Base-by-base conservation (phyloP, 1,284 basidiomycete species). In the Cerioporus squamosus region DNA sequence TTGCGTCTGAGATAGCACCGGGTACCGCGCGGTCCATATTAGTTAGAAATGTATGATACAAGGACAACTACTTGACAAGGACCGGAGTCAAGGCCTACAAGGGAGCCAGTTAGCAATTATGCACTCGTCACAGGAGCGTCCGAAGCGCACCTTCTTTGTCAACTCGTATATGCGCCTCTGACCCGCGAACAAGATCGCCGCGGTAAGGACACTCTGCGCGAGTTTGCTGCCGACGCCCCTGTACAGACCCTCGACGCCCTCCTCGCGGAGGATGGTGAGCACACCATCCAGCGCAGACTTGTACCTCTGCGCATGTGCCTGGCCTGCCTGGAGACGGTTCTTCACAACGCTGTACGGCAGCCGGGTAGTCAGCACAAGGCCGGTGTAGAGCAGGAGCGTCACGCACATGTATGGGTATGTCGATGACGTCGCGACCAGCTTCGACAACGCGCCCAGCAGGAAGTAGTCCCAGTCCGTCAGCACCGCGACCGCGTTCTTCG, bases 381-480 rank as follows among this genome's bases (percentile, higher is more conserved):
- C 22, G 14, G 24, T n/a, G 24, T 10, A 12, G n/a, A 17, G 15
- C 5, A 10, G 18, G 55, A n/a, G 60, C 53, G 20, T 10, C 14
- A 55, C 84, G 61, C 61, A 91, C 89, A 91, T 91, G 73, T 91
- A 92, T 0, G 91, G 91, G 69, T 93, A 93, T 10, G 91, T 93
- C 3, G 79, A 72, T 22, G 82, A 80, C 0, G 91, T 93, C 17
- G 91, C 90, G 47, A 90, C 90, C 8, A 96, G 81, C 70, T 96
- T 97, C 44, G 92, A 95, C 53, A 97, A 71, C 2, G 95, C 88
- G 9, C 95, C 94, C 26, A 97, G 81, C 64, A 95, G 72, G 76
- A 98, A 97, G 74, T 94, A 91, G 72, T 98, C 95, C 79, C 86
- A 83, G 70, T 97, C 93, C 22, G 86, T 83, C 36, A 97, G 77